Evolutionary conservation across 2,329 filamentous ascomycete species (phyloP).

Genomic region (Aphanocladium album): DNA sequence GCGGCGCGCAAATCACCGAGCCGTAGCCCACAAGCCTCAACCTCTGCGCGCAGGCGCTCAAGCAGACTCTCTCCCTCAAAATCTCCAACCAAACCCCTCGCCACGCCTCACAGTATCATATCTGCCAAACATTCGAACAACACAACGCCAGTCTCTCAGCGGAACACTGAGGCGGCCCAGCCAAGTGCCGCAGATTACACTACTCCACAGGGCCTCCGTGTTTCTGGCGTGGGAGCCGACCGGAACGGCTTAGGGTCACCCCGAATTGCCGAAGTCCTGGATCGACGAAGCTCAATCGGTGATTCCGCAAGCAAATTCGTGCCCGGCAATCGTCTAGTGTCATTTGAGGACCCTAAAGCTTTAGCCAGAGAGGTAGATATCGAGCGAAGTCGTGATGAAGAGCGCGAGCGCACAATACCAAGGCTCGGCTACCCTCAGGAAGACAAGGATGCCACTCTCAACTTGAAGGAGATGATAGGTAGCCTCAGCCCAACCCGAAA

Average conservation of each 20-base stretch:
- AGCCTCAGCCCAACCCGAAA: conserved; percentile 73
- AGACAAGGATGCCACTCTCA: conserved; percentile 59
- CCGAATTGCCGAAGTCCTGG: conserved; percentile 64
- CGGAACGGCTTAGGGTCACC: conserved; percentile 70
- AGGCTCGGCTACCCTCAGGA: conserved; percentile 46
- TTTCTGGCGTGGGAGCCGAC: conserved; percentile 66
- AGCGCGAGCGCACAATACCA: conserved; percentile 53
- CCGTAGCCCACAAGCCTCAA: not conserved
- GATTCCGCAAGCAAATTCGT: conserved; percentile 61
- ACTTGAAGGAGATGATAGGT: conserved; percentile 71
- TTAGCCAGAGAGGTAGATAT: conserved; percentile 60
- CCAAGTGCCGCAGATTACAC: not conserved
- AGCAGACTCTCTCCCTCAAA: conserved; percentile 3
- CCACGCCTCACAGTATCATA: not conserved
- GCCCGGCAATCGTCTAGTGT: conserved; percentile 47
- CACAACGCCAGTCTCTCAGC: not conserved
- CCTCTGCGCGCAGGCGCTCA: not conserved
- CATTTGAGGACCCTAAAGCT: conserved; percentile 60
- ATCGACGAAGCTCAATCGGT: conserved; percentile 65
- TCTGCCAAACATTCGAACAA: not conserved
- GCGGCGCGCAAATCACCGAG: not conserved
- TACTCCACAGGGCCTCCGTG: conserved; percentile 39
- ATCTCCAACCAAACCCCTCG: not conserved
- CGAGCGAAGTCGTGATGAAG: conserved; percentile 54
- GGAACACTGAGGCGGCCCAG: not conserved